These are phyloP conservation scores for Solanum hybrid DNA, from an alignment of 305 asterid genomes.

Conservation along the genomic window DNA sequence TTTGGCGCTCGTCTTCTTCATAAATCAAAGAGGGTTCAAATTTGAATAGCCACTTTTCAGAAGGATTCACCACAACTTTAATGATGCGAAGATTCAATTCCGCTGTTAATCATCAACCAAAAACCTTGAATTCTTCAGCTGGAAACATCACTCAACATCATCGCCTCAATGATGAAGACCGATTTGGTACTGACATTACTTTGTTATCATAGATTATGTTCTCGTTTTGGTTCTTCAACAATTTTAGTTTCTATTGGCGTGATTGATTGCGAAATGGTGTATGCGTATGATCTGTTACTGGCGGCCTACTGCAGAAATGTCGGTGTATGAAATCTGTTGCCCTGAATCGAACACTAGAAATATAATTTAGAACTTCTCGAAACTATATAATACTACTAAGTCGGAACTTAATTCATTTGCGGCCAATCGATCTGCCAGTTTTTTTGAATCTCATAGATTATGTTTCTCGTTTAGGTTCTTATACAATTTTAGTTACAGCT, in stretches of 20 bases:
- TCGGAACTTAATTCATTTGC: background rate
- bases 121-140: background rate
- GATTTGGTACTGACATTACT: conserved; percentile 23
- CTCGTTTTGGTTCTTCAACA: background rate
- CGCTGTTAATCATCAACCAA: conserved; percentile 4
- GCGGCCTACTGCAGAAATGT: background rate
- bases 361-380: background rate
- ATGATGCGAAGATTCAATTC: conserved; percentile 29
- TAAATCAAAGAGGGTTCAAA: background rate
- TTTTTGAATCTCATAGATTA: background rate
- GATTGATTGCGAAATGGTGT: background rate
- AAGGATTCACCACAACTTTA: background rate
- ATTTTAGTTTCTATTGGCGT: background rate
- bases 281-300: too few relatives aligned
- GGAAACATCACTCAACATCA: conserved; percentile 17
- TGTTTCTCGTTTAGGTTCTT: background rate
- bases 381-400: background rate
- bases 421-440: background rate
- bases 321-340: background rate
- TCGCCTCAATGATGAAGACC: conserved; percentile 13
- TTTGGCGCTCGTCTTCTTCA: background rate
- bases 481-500: background rate
- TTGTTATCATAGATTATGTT: background rate
- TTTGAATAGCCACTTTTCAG: background rate
- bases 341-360: background rate